phyloP scores from a whole-genome alignment of 1,284 basidiomycete species.

The Acaromyces ingoldii region DNA sequence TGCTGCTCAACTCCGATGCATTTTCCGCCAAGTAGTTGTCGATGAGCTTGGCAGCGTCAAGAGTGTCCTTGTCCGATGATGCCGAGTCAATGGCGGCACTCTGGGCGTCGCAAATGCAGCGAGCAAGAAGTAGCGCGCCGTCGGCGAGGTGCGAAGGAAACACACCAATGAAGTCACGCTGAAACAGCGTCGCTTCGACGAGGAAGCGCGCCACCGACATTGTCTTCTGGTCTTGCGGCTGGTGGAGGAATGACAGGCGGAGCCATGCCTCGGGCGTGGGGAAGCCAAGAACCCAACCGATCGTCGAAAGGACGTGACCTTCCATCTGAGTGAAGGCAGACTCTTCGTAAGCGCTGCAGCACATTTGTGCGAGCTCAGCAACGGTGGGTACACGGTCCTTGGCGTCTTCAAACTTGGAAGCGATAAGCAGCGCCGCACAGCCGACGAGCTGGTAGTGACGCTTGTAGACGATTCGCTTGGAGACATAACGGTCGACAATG shows the following conservation, averaged over 20 bases:
- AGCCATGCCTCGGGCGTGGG: constrained; percentile 98
- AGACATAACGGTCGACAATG: constrained; percentile 98
- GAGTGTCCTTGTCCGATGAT: constrained; percentile 12
- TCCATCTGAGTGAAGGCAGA: constrained; percentile 74
- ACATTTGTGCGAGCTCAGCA: constrained; percentile 87
- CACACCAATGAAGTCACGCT: constrained; percentile 85
- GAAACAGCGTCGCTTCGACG: constrained; percentile 97
- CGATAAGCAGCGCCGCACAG: constrained; percentile 96
- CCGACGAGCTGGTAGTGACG: constrained; percentile 99
- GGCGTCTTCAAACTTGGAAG: constrained; percentile 97
- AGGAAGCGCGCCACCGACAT: constrained; percentile 93
- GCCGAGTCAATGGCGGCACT: neutral
- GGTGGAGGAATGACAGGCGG: constrained; percentile 57
- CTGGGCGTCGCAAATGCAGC: constrained; percentile 61
- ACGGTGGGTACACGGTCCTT: constrained; percentile 97
- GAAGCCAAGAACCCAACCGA: constrained; percentile 94
- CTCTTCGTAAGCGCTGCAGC: constrained; percentile 90
- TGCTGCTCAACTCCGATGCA: constrained; percentile 83
- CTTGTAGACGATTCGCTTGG: constrained; percentile 94
- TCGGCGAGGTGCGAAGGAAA: constrained; percentile 79
- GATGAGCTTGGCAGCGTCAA: constrained; percentile 63
- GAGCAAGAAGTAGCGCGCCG: constrained; percentile 80
- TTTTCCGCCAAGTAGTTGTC: constrained; percentile 78
- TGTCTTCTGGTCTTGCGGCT: constrained; percentile 72
- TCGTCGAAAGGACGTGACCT: constrained; percentile 89